Percentiles rank a stretch among this genome's conserved stretches.
phyloP scores from a whole-genome alignment of 2,329 filamentous ascomycete species.

The Phyllosticta citriasiana region DNA sequence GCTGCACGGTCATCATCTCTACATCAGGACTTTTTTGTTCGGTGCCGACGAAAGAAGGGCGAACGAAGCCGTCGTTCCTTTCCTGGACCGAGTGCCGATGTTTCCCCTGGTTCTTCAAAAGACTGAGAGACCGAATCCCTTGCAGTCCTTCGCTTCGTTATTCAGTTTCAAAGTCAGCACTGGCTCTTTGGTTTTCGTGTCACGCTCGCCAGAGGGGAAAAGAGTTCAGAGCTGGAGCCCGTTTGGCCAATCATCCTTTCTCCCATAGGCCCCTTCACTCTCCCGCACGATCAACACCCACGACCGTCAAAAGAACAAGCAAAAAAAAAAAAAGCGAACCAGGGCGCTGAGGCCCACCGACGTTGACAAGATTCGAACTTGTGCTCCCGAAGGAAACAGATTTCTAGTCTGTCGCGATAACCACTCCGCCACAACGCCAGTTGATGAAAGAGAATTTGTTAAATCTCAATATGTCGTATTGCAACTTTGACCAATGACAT shows the following conservation, averaged over 20 bases:
- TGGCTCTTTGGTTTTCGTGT: too few relatives aligned
- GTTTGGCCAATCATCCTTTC: not conserved
- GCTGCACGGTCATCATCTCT: not conserved
- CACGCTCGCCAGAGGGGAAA: too few relatives aligned
- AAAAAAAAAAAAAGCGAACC: not conserved
- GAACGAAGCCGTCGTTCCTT: not conserved
- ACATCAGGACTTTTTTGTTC: not conserved
- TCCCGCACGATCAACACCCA: not conserved
- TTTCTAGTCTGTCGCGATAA: slow-evolving; percentile 10
- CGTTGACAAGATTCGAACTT: slow-evolving; percentile 7
- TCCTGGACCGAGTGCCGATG: not conserved
- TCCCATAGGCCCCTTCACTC: not conserved
- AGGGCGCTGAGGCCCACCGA: not conserved
- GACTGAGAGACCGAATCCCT: not conserved
- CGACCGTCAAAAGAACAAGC: not conserved
- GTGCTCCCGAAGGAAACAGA: slow-evolving; percentile 10
- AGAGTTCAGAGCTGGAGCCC: too few relatives aligned
- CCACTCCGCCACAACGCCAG: slow-evolving; percentile 8
- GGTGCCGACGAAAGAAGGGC: not conserved
- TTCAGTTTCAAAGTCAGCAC: not conserved
- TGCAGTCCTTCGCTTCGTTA: not conserved
- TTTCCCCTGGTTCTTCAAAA: not conserved
- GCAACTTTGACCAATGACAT: not conserved
- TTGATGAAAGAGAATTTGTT: not conserved
- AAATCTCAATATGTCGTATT: not conserved